Evolutionary conservation across 139 green algal genomes (phyloP).

Genomic region (Mesostigma viride): DNA sequence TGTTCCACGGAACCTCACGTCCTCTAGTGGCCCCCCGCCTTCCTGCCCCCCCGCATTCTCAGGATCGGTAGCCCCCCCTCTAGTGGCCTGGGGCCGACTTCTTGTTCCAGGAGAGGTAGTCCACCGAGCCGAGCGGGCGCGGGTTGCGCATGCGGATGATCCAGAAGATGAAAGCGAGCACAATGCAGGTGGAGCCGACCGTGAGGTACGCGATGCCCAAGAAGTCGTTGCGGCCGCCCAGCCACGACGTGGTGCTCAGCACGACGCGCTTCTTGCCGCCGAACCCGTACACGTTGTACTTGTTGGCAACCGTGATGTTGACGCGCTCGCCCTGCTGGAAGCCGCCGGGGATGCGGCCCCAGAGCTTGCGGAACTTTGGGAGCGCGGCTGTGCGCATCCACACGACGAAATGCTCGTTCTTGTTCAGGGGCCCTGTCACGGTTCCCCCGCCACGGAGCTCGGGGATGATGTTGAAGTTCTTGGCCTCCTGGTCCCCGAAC

Average conservation of each 20-base stretch:
- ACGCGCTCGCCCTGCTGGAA: conserved; percentile 33
- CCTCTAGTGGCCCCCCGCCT: no score
- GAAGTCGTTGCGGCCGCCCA: conserved; percentile 62
- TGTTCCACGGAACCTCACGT: no score
- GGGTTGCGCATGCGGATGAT: conserved; percentile 24
- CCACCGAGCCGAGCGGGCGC: conserved; percentile 19
- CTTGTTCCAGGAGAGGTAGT: conserved; percentile 32
- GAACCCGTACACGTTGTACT: conserved; percentile 67
- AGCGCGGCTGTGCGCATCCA: conserved; percentile 80
- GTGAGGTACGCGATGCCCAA: conserved; percentile 52
- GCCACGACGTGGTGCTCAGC: conserved; percentile 57
- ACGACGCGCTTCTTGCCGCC: conserved; percentile 53
- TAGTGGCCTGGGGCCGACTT: no score
- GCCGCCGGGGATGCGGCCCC: conserved; percentile 42
- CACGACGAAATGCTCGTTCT: conserved; percentile 82
- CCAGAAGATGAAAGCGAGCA: conserved; percentile 26
- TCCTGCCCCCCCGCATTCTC: no score
- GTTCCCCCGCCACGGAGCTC: conserved; percentile 47
- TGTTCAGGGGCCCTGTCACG: conserved; percentile 11
- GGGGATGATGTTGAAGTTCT: conserved; percentile 59
- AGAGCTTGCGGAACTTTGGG: conserved; percentile 58
- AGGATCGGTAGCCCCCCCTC: no score
- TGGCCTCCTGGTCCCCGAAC: conserved; percentile 47
- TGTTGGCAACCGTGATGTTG: conserved; percentile 45
- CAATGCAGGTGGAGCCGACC: conserved; percentile 30